These are phyloP conservation scores for Striga hermonthica DNA, from an alignment of 305 asterid genomes.

Conservation along the genomic window DNA sequence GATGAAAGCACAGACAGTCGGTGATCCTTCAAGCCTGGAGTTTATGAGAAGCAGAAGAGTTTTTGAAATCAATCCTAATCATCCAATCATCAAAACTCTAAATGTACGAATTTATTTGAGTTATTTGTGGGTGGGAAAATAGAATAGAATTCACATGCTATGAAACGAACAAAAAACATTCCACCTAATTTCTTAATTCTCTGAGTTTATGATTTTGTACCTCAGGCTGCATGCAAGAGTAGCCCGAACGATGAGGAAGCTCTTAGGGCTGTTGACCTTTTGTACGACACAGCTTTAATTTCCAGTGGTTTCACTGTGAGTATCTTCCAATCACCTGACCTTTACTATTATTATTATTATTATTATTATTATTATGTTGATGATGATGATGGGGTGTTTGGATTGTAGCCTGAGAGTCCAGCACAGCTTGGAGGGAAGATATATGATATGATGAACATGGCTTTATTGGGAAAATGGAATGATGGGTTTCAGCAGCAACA, in stretches of 20 bases:
- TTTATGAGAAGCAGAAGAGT: slow-evolving; percentile 91
- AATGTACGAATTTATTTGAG: slow-evolving; percentile 40
- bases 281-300: slow-evolving; percentile 83
- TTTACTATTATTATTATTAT: not conserved
- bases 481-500: slow-evolving; percentile 40
- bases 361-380: not conserved
- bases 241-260: slow-evolving; percentile 88
- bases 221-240: slow-evolving; percentile 72
- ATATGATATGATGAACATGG: slow-evolving; percentile 92
- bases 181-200: too few relatives aligned
- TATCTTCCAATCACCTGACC: slow-evolving; percentile 11
- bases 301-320: slow-evolving; percentile 95
- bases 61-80: slow-evolving; percentile 89
- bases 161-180: not conserved
- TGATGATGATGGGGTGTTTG: not conserved
- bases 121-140: not conserved
- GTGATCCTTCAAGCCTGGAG: slow-evolving; percentile 69
- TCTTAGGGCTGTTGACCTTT: slow-evolving; percentile 80
- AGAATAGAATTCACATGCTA: not conserved
- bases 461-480: slow-evolving; percentile 70
- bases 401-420: slow-evolving; percentile 84
- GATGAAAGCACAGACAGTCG: slow-evolving; percentile 86
- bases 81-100: slow-evolving; percentile 75
- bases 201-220: not conserved
- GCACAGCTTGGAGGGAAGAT: slow-evolving; percentile 94